Evolutionary conservation across 2,329 filamentous ascomycete species (phyloP), one percentile per base, ranked within the genome.

Genomic region (Xenosphaeropsis pyriputrescens): DNA sequence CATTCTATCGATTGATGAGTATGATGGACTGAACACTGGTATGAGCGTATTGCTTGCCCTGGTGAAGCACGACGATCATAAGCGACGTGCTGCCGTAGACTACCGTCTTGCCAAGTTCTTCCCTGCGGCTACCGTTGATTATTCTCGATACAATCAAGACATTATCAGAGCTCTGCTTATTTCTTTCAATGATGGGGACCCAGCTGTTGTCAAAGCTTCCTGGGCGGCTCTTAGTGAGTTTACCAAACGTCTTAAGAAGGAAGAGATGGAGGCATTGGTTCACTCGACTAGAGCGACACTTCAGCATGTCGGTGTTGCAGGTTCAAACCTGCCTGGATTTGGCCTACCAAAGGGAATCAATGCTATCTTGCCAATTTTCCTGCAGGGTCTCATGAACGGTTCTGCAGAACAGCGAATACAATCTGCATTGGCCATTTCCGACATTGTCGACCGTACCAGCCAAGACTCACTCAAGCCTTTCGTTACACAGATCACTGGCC

Each of bases 371-470:
- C 91, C 93, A 2, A 96, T 98, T 47, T 96, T 98, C 72, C 61
- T 96, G 54, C 93, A 98, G 56, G 91, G 91, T 60, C 70, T 98
- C 47, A 93, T 98, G 80, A 96, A 98, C 52, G 93, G 91, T 41
- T 88, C 82, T 29, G 67, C 83, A 13, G 91, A 98, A 5, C 91
- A 98, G 63, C 75, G 88, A 56, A 91, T 85, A 18, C 84, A 93
- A 56, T 78, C 91, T 41, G 91, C 93, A 34, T 68, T 96, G 44
- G 91, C 85, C 40, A 93, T 98, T 48, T 93, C 88, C 2, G 93
- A 98, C 55, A 83, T 98, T 47, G 81, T 96, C 46, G 91, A 96
- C 61, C 78, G 91, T 41, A 93, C 91, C 18, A 89, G 79, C 57
- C 75, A 85, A 47, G 79, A 86, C 41, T 79, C 88, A 15, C 67